Base-by-base conservation (phyloP, 2,329 filamentous ascomycete genomes). In the Verticillium nubilum region DNA sequence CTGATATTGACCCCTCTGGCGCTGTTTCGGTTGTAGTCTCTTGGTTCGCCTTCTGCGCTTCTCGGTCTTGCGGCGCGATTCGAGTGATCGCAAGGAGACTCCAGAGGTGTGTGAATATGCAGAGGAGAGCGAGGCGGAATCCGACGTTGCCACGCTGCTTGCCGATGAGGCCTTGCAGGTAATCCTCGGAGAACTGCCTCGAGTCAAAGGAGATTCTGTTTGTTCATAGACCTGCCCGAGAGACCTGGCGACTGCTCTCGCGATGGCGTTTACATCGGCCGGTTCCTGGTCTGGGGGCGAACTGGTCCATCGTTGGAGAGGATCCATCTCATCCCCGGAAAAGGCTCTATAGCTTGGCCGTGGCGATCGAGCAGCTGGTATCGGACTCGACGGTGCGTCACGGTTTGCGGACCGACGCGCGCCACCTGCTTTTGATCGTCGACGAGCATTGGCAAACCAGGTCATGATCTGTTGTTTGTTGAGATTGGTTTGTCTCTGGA, bases 391-490 rank as follows among this genome's bases (percentile, higher is more conserved):
- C 80, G 59, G 78, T 75, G 67, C 82, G 77, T 67, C 81, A 77
- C 12, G 91, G 90, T 59, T 96, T 93, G 63, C 93, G 86, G 63
- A 96, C 87, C 5, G 87, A 85, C 59, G 80, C 78, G 25, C 81
- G 82, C 59, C 84, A 82, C 63, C 76, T 80, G 63, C 80, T 82
- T 96, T 97, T 66, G 90, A 88, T 63, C 92, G 84, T 59, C 92
- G 86, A 50, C 92, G 86, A 59, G 92, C 92, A 73, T 97, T 97
- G 60, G 92, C 92, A 53, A 97, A 85, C 92, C 92, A 97, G 71
- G 96, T 96, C 13, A 88, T 88, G 66, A 97, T 94, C 69, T 97
- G 93, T 15, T 83, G 89, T 67, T 90, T 86, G 71, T 86, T 92
- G 50, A 97, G 80, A 7, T 92, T 91, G 1, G 92, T 97, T 66